A percentile compares a stretch with the other conserved stretches of the same genome.
phyloP scores from a whole-genome alignment of 371 early-diverging fungal species.

The Mortierella sp. region DNA sequence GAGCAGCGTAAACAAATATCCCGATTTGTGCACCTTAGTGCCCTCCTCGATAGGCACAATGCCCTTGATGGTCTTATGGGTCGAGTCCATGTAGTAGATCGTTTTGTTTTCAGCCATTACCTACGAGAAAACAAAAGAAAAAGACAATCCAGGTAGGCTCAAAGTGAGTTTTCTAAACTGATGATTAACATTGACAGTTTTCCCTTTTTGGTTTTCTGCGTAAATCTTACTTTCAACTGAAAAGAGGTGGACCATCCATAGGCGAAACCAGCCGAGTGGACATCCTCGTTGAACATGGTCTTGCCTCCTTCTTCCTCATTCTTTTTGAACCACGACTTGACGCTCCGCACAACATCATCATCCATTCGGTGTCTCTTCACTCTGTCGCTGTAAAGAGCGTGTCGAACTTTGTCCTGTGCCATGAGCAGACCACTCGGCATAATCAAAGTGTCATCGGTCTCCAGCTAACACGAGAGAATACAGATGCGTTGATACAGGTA shows the following conservation, averaged over 20 bases:
- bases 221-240: constrained; percentile 16
- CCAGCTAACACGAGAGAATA: no score
- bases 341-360: constrained; percentile 11
- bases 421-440: no score
- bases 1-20: constrained; percentile 26
- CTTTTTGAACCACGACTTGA: constrained; percentile 20
- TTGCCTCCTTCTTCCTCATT: constrained; percentile 16
- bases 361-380: no score
- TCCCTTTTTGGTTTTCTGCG: no score
- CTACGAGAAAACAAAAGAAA: constrained; percentile 9
- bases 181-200: no score
- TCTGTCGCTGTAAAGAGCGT: neutral
- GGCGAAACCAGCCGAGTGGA: constrained; percentile 9
- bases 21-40: constrained; percentile 12
- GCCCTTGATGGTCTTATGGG: constrained; percentile 19
- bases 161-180: neutral
- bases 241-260: constrained; percentile 18
- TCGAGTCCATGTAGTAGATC: constrained; percentile 30
- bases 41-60: constrained; percentile 9
- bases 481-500: no score
- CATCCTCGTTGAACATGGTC: constrained; percentile 25
- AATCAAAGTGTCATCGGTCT: no score
- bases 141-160: neutral
- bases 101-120: constrained; percentile 17
- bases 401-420: no score